phyloP scores from a whole-genome alignment of 192 early-diverging fungal species.

The Coemansia sp. region DNA sequence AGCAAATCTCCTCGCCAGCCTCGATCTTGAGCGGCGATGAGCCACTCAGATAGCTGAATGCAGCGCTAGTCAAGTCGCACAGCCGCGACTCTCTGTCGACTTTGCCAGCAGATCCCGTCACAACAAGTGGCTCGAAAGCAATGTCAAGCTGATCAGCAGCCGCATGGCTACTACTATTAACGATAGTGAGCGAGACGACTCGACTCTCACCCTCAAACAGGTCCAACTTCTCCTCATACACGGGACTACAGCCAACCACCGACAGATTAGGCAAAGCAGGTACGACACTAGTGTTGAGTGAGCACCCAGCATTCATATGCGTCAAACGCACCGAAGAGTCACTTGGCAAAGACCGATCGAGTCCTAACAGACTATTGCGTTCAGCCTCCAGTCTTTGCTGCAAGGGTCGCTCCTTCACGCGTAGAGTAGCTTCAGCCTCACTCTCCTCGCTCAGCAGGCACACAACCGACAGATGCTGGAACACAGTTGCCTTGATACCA shows the following conservation, averaged over 20 bases:
- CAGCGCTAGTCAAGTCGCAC: conserved; percentile 36
- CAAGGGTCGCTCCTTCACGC: conserved; percentile 24
- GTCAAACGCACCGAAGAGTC: conserved; percentile 24
- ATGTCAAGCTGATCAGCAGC: conserved; percentile 24
- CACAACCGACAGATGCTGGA: conserved; percentile 31
- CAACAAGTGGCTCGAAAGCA: conserved; percentile 34
- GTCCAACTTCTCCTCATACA: conserved; percentile 32
- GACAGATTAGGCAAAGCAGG: conserved; percentile 31
- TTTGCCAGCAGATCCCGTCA: neutral
- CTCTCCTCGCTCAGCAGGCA: conserved; percentile 36
- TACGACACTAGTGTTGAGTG: conserved; percentile 23
- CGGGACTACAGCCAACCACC: conserved; percentile 20
- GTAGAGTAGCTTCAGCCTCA: conserved; percentile 16
- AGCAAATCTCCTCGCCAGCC: conserved; percentile 3
- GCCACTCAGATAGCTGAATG: conserved; percentile 23
- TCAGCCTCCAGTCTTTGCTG: conserved; percentile 40
- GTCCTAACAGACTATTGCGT: conserved; percentile 24
- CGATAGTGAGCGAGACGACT: conserved; percentile 25
- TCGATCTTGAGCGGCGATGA: neutral
- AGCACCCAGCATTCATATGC: conserved; percentile 21
- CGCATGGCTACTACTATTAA: conserved; percentile 22
- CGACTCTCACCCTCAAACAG: conserved; percentile 48
- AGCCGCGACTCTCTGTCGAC: conserved; percentile 11
- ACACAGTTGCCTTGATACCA: conserved; percentile 29
- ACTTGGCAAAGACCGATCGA: neutral